Base-by-base conservation (phyloP, 352 stramenopile genomes). In the Phytophthora cajani region DNA sequence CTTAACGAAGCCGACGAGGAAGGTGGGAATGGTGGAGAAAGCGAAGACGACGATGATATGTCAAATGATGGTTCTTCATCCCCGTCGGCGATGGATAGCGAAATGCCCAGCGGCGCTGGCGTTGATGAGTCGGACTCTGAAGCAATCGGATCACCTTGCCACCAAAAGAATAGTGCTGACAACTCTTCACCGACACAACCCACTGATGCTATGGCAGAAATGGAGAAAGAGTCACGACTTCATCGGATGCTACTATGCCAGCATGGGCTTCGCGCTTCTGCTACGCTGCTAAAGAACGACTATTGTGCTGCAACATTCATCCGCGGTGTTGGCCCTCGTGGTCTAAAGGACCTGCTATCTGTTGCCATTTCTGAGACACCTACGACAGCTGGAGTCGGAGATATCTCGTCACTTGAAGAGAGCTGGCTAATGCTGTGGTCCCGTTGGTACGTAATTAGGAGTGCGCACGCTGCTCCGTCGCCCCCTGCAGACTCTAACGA, bases 1-100 rank as follows among this genome's bases (percentile, higher is more conserved):
- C 64, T 81, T 5, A 78, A 74, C 51, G 80, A 79, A 23, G 71
- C 32, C 5, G 79, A 75, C 33, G 74, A 72, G 27, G 74, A 81
- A 46, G 69, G 68, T 33, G 60, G 40, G 11, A 70, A 75, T 27
- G 73, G 72, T 17, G 87, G 88, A 44, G 87, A 93, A 33, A 89
- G 81, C 23, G 88, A 94, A 64, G 87, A 95, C 30, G 88, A 95
- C 25, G 88, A 95, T 62, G 88, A 94, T n/a, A 94, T 94, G 84
- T 94, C 88, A 17, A 92, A 95, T 64, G 88, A 94, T 73, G 88
- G 83, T 27, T 93, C 85, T 23, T 87, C 85, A 0, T 92, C 87
- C 7, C 86, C 88, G 42, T 87, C 80, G n/a, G 83, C 74, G 10
- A 82, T 93, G 75, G 88, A 95, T 66, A 93, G 79, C 50, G 83